Base-by-base conservation (phyloP, 768 basidiomycete species). In the Auriscalpium vulgare region DNA sequence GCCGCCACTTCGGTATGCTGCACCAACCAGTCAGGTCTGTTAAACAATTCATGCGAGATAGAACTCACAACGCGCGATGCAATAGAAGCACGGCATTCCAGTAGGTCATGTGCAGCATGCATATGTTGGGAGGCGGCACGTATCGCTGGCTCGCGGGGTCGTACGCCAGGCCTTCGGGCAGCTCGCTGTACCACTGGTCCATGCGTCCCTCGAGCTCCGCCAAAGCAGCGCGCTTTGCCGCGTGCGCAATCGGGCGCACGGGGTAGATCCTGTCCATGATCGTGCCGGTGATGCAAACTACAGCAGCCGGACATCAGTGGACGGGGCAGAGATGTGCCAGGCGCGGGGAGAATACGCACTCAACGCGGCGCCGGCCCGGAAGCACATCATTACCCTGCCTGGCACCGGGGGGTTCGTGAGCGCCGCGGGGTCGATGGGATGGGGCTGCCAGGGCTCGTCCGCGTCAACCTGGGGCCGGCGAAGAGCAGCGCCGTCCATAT, bases 1-100 rank as follows among this genome's bases (percentile, higher is more conserved):
- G 29, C 38, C 23, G 81, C 81, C 81, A 84, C 62, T 86, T 84
- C 2, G 88, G 87, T 67, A 89, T 83, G 62, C 88, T 88, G 47
- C 38, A 44, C 17, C 21, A 56, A 52, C 37, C 64, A 17, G 65
- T 51, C 13, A 56, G 55, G 4, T 50, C 11, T 56, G 56, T 3
- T 38, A 37, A 37, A 46, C 47, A 47, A 47, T 8, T n/a, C 14
- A 47, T 55, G 23, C 10, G 8, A 14, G 40, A 17, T 13, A 17
- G 17, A 43, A 77, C 88, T 76, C 68, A 90, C 88, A 89, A 91
- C 14, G 86, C 87, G 51, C 89, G 78, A 67, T 91, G 80, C 40
- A 91, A 74, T 38, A 91, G 72, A 11, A 91, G 73, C 5, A 91
- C 83, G 16, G 86, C 77, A 8, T 80, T 82, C 81, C 87, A 88